Percentiles rank a stretch among this genome's conserved stretches.
Conservation (phyloP, 1,139 yeast genomes). For the Scheffersomyces cryptocercus region DNA sequence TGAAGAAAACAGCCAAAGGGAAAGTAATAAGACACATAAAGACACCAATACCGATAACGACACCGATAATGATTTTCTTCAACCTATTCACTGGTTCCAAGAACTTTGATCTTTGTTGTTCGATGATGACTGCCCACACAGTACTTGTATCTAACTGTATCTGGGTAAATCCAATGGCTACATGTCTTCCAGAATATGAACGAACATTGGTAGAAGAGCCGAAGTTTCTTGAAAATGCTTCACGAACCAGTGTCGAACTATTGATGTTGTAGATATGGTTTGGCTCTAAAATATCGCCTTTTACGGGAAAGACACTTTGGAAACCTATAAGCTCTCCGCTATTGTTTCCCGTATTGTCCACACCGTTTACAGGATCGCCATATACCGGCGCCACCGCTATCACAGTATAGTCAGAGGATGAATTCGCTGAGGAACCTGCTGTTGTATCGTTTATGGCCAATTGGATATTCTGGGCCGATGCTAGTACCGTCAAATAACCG, state of each 20-base stretch:
- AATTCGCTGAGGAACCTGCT: slow-evolving; percentile 15
- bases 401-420: slow-evolving; percentile 30
- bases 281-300: slow-evolving; percentile 20
- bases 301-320: slow-evolving; percentile 36
- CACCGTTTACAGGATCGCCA: slow-evolving; percentile 13
- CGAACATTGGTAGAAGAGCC: slow-evolving; percentile 55
- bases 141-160: slow-evolving; percentile 48
- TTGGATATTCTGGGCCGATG: slow-evolving; percentile 56
- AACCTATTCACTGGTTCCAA: slow-evolving; percentile 63
- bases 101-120: slow-evolving; percentile 61
- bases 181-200: slow-evolving; percentile 40
- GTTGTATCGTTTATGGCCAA: slow-evolving; percentile 52
- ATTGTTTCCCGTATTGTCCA: slow-evolving; percentile 11
- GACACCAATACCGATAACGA: slow-evolving; percentile 77
- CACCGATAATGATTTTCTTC: slow-evolving; percentile 72
- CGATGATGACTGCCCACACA: slow-evolving; percentile 79
- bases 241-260: slow-evolving; percentile 35
- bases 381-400: slow-evolving; percentile 36
- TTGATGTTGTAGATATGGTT: slow-evolving; percentile 29
- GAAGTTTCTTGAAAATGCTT: slow-evolving; percentile 34
- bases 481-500: slow-evolving; percentile 71
- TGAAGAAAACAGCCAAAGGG: slow-evolving; percentile 83
- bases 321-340: slow-evolving; percentile 28
- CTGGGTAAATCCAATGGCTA: slow-evolving; percentile 74
- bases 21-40: slow-evolving; percentile 74